Base-by-base conservation (phyloP, 164 flowering plant genomes). In the Piper betle region DNA sequence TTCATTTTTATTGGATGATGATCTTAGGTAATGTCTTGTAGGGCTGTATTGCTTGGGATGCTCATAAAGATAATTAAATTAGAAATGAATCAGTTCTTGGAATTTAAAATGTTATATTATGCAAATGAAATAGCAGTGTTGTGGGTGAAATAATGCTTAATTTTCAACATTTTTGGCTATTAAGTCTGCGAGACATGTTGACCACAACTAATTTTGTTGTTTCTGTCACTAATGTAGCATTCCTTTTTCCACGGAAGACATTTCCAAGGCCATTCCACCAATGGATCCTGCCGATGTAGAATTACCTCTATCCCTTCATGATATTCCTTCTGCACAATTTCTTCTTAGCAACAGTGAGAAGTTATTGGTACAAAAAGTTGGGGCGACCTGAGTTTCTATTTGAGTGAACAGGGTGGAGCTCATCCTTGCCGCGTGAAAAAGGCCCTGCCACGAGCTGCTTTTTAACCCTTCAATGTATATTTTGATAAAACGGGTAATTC, bases 1-100 rank as follows among this genome's bases (percentile, higher is more conserved):
- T 72, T 93, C 97, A 59, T 93, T 90, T 73, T 76, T 93, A 70
- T 72, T 93, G 81, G 99, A 93, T 79, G 99, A 93, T 77, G 99
- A 93, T 77, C 74, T 90, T 12, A 88, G 96, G 99, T 90, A 80
- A 59, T 25, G 33, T 25, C 33, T 19, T 4, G 3, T 42, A 42
- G 46, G 11, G 11, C 9, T 42, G 46, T 42, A 1, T 10, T 25
- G 33, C 33, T 25, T 25, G 33, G 33, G 33, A 2, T 0, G 33
- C 33, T 25, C 1, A 25, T 25, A 25, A 25, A 25, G 33, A 25
- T 25, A 25, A 25, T 25, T 25, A 25, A 25, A 25, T 53, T 53
- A 18, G 6, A 9, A 53, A 53, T 8, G 54, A 52, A 52, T 4
- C 16, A 15, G 54, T 52, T 11, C 13, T 52, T 52, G 18, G 18